Conservation (phyloP, 148 eudicot species). For the Rhododendron ovatum region DNA sequence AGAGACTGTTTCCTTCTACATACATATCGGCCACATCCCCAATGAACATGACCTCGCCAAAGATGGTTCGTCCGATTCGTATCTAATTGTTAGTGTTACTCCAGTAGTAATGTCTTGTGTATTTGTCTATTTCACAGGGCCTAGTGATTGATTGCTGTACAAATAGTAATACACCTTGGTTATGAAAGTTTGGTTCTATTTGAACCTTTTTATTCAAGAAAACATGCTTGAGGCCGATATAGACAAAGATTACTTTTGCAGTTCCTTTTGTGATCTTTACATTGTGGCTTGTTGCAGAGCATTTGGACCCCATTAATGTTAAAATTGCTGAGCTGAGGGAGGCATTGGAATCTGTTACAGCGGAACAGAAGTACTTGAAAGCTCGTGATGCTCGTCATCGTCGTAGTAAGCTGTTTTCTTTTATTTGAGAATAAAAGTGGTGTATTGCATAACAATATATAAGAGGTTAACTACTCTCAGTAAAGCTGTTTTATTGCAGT, state of each 20-base stretch:
- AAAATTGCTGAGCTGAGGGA: constrained; percentile 94
- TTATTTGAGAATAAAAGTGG: not conserved
- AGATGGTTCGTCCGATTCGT: constrained; percentile 68
- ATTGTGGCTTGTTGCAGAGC: constrained; percentile 47
- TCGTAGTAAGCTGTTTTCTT: constrained; percentile 57
- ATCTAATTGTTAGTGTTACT: not conserved
- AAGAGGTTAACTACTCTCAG: not conserved
- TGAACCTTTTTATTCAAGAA: not conserved
- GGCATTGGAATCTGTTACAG: constrained; percentile 76
- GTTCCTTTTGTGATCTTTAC: not conserved
- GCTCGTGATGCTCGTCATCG: constrained; percentile 92
- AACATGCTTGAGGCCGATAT: constrained; percentile 7
- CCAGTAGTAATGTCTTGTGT: not conserved
- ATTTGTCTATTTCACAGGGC: not conserved
- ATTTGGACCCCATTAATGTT: constrained; percentile 89
- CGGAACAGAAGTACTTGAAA: constrained; percentile 79
- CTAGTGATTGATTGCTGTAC: not conserved
- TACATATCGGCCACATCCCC: constrained; percentile 93
- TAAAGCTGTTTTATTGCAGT: not conserved
- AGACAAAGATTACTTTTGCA: not conserved
- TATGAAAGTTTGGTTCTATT: not conserved
- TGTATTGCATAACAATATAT: not conserved
- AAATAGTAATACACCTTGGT: not conserved
- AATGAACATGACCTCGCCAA: constrained; percentile 84
- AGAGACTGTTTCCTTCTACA: constrained; percentile 87